Evolutionary conservation across 495 filamentous ascomycete genomes (phyloP).

Genomic region (Aspergillus steynii): DNA sequence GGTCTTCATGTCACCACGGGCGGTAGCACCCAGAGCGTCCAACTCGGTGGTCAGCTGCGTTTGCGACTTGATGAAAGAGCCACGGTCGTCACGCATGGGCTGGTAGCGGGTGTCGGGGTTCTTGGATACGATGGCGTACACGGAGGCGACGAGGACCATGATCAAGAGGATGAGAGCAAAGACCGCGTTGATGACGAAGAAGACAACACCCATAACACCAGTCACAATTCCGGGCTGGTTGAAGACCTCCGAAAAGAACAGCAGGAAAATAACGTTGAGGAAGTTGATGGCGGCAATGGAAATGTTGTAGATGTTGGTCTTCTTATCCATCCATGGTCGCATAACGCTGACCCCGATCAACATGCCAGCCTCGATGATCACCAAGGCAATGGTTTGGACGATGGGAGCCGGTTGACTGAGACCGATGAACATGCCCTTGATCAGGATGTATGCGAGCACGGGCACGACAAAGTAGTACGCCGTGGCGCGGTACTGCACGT

Average conservation of each 20-base stretch:
- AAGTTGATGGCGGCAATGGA: constrained; percentile 89
- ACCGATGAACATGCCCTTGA: constrained; percentile 91
- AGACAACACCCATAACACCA: constrained; percentile 90
- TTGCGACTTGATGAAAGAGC: constrained; percentile 97
- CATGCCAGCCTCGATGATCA: constrained; percentile 81
- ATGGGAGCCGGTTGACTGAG: constrained; percentile 73
- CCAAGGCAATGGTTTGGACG: constrained; percentile 79
- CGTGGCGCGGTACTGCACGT: constrained; percentile 95
- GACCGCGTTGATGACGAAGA: constrained; percentile 88
- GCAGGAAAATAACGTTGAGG: constrained; percentile 81
- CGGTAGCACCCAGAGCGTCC: constrained; percentile 89
- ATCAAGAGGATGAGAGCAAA: constrained; percentile 85
- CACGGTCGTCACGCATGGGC: constrained; percentile 93
- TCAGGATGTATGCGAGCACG: constrained; percentile 70
- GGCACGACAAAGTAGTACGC: constrained; percentile 97
- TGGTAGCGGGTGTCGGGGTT: constrained; percentile 96
- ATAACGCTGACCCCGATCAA: constrained; percentile 78
- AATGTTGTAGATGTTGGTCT: constrained; percentile 96
- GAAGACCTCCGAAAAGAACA: constrained; percentile 82
- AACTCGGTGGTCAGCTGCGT: constrained; percentile 87
- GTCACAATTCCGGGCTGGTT: constrained; percentile 84
- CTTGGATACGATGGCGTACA: constrained; percentile 83
- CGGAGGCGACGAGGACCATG: constrained; percentile 82
- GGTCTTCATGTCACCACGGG: constrained; percentile 76
- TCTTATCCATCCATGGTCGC: constrained; percentile 99